Percentiles rank a stretch among this genome's conserved stretches.
Evolutionary conservation across 257 asterid genomes (phyloP).

Genomic region (Solanum acaule): DNA sequence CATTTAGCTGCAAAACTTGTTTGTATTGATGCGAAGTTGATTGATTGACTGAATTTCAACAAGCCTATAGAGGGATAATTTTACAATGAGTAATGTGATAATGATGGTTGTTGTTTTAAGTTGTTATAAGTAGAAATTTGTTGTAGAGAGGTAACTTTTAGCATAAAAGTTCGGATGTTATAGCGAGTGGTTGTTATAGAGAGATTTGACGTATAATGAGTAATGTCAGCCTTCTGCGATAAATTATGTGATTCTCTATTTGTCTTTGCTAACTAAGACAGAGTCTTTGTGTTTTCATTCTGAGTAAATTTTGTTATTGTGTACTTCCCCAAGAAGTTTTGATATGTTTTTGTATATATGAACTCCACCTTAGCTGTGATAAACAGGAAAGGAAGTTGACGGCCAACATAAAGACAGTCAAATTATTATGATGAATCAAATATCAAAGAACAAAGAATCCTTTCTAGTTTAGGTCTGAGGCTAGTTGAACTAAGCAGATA

Average conservation of each 20-base stretch:
- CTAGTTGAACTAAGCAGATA: background rate
- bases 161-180: background rate
- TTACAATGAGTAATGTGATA: background rate
- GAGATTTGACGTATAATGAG: background rate
- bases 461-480: background rate
- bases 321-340: background rate
- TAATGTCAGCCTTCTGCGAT: no score
- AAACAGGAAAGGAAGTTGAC: background rate
- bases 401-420: background rate
- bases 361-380: background rate
- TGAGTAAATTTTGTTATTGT: background rate
- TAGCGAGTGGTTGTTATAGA: background rate
- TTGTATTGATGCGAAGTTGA: background rate
- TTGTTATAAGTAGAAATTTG: background rate
- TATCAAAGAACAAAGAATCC: background rate
- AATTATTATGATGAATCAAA: background rate
- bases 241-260: background rate
- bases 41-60: background rate
- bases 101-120: background rate
- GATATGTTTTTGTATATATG: background rate
- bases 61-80: background rate
- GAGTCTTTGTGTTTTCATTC: background rate
- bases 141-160: background rate
- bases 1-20: background rate
- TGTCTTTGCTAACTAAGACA: background rate